Evolutionary conservation across 495 filamentous ascomycete genomes (phyloP).

Genomic region (Halenospora varia): DNA sequence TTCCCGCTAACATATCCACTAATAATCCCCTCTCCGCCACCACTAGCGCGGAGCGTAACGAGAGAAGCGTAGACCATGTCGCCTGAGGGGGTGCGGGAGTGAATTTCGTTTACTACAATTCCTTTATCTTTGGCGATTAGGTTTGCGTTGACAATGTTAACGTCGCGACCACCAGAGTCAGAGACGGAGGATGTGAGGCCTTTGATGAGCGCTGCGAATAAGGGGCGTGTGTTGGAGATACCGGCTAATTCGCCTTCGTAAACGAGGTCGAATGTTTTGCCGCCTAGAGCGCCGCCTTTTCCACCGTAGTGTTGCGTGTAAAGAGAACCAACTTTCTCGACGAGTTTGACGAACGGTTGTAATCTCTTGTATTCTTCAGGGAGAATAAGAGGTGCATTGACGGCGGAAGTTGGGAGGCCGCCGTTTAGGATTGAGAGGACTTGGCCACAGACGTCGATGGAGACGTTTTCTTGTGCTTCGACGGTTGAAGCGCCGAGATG

Average conservation of each 20-base stretch:
- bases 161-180: constrained; percentile 52
- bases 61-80: constrained; percentile 53
- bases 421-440: constrained; percentile 63
- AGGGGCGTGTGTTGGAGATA: constrained; percentile 61
- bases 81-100: constrained; percentile 44
- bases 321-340: constrained; percentile 65
- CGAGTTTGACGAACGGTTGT: constrained; percentile 62
- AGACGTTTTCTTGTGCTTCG: constrained; percentile 76
- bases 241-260: constrained; percentile 63
- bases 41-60: constrained; percentile 47
- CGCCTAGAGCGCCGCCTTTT: constrained; percentile 29
- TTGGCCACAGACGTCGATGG: constrained; percentile 68
- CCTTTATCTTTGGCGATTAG: constrained; percentile 65
- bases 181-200: constrained; percentile 58
- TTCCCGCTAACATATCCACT: constrained; percentile 59
- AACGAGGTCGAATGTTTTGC: constrained; percentile 62
- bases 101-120: constrained; percentile 62
- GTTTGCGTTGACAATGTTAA: constrained; percentile 73
- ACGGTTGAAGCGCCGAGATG: constrained; percentile 70
- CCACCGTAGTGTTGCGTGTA: constrained; percentile 66
- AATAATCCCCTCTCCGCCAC: constrained; percentile 39
- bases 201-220: constrained; percentile 68
- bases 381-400: constrained; percentile 69
- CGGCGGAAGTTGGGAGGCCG: constrained; percentile 61
- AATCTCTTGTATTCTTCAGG: constrained; percentile 67